Base-by-base conservation (phyloP, 768 basidiomycete species). In the Leucosporidium creatinivorum region DNA sequence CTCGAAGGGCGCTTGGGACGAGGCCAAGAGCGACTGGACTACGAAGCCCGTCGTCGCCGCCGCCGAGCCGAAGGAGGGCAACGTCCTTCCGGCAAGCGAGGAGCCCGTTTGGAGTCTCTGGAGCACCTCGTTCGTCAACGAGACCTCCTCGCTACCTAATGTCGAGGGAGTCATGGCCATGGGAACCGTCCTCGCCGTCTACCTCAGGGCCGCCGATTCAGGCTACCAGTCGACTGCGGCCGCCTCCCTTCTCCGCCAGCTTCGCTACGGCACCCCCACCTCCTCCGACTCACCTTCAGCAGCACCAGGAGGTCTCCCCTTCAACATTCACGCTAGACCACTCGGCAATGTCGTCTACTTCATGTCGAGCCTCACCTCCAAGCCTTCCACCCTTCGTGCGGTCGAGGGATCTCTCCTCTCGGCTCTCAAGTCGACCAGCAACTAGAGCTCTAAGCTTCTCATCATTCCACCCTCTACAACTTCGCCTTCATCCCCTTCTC, bases 321-420 rank as follows among this genome's bases (percentile, higher is more conserved):
- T 78, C 82, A 84, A 48, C 56, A 83, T 97, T 26, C 89, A 98
- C 77, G 92, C 84, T 70, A 83, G 94, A 65, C 93, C 94, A 0
- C 79, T 98, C 48, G 94, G 94, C 0, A 86, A 93, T 75, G 86
- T 92, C 13, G 88, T 87, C n/a, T 94, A 94, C 77, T 89, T 93
- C 76, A 93, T 94, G 84, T 86, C 85, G 9, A 91, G 89, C 77
- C 81, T 93, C 50, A 92, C 91, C 75, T 92, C 89, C 33, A 58
- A 63, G 15, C 19, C 31, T 0, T 52, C 59, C 15, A 70, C 72
- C 31, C 57, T 77, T 10, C 51, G 68, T 3, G 31, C 51, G 13
- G 63, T 77, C 8, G 73, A 78, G 62, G 48, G 51, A 17, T 63
- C 57, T 6, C 12, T 58, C 1, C 57, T 58, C 50, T 44, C 39